Conservation (phyloP, 1,139 yeast species). For the Hyphopichia burtonii region DNA sequence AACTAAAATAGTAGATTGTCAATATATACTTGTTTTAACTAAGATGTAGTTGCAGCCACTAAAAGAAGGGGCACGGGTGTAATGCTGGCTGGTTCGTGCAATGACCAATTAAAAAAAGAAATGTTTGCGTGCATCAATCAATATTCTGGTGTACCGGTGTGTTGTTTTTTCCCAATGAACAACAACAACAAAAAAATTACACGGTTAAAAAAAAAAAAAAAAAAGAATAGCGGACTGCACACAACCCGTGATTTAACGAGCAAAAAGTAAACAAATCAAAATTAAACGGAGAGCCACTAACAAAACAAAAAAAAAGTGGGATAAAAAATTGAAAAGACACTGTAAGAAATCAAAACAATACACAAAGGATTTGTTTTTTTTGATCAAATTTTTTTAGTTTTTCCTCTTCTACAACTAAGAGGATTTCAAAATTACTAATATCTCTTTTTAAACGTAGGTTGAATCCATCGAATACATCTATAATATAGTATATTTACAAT, state of each 20-base stretch:
- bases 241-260: too few relatives aligned
- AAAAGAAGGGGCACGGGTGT: too few relatives aligned
- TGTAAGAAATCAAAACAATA: constrained; percentile 1
- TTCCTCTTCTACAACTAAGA: neutral
- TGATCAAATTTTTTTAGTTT: neutral
- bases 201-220: neutral
- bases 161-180: neutral
- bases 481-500: constrained; percentile 34
- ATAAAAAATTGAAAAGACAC: neutral
- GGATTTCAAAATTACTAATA: neutral
- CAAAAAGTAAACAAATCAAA: neutral
- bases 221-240: too few relatives aligned
- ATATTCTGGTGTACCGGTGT: too few relatives aligned
- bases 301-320: neutral
- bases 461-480: neutral
- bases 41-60: too few relatives aligned
- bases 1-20: too few relatives aligned
- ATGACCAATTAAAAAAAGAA: neutral
- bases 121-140: too few relatives aligned
- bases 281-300: neutral
- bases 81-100: too few relatives aligned
- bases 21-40: too few relatives aligned
- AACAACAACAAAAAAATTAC: neutral
- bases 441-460: neutral
- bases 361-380: neutral